These are phyloP conservation scores for Entophlyctis luteolus DNA, from an alignment of 192 early-diverging fungal species.

Conservation along the genomic window DNA sequence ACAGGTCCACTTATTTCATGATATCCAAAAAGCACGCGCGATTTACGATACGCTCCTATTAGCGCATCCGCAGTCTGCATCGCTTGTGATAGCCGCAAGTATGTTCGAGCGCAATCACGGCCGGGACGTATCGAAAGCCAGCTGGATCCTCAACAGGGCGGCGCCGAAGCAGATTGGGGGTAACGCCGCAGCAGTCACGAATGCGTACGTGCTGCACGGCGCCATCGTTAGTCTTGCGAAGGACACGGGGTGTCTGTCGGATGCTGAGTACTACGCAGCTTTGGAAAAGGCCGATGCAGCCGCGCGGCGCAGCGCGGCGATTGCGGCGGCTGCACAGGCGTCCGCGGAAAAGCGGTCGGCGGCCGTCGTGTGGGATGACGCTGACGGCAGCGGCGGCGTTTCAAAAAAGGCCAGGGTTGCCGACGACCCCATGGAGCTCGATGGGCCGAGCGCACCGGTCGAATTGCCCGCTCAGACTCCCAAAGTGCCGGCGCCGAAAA, in stretches of 20 bases:
- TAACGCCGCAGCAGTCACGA: background rate
- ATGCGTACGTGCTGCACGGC: background rate
- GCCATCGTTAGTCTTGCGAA: background rate
- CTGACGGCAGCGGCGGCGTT: too few relatives aligned
- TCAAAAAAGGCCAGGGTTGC: background rate
- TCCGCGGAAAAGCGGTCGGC: background rate
- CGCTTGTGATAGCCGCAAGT: slow-evolving; percentile 22
- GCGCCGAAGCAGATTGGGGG: background rate
- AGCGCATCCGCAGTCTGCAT: background rate
- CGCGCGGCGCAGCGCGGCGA: background rate
- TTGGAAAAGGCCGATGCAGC: background rate
- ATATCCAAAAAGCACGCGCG: slow-evolving; percentile 19
- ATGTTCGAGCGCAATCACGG: slow-evolving; percentile 37
- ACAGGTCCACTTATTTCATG: slow-evolving; percentile 23
- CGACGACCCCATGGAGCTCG: background rate
- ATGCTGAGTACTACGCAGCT: slow-evolving; percentile 10
- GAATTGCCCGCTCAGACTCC: too few relatives aligned
- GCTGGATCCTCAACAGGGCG: slow-evolving; percentile 25
- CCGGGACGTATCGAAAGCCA: background rate
- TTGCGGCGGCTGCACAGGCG: background rate
- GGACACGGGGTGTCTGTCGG: background rate
- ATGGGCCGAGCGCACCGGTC: background rate
- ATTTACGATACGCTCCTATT: slow-evolving; percentile 24
- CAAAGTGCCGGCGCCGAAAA: background rate
- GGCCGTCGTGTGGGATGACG: background rate